These are phyloP conservation scores for Pleurotus salmoneostramineus DNA, from an alignment of 768 basidiomycete species.

Conservation along the genomic window DNA sequence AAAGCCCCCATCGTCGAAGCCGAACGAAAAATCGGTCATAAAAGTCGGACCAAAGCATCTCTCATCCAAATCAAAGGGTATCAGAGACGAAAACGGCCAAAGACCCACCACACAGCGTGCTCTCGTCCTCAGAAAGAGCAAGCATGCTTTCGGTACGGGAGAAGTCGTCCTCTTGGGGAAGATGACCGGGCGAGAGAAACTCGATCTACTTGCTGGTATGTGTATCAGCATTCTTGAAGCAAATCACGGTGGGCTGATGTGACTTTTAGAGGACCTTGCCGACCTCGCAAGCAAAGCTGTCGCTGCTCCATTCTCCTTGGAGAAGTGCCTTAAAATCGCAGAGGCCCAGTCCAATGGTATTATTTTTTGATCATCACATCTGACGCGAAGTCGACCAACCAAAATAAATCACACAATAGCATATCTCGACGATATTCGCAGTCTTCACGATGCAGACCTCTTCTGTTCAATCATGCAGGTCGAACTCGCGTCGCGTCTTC, in stretches of 20 bases:
- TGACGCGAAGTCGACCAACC: background rate
- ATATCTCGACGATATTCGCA: constrained; percentile 66
- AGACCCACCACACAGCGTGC: constrained; percentile 70
- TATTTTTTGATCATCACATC: background rate
- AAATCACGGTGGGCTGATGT: constrained; percentile 12
- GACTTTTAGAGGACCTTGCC: constrained; percentile 59
- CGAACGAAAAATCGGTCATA: constrained; percentile 46
- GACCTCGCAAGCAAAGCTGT: constrained; percentile 55
- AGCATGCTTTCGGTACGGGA: constrained; percentile 68
- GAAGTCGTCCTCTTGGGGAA: constrained; percentile 56
- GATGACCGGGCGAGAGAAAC: constrained; percentile 74
- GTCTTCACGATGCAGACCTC: constrained; percentile 60
- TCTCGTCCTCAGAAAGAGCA: constrained; percentile 70
- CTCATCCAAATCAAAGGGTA: constrained; percentile 23
- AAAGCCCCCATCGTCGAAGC: constrained; percentile 14
- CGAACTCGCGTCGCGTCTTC: constrained; percentile 52
- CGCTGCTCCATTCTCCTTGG: constrained; percentile 59
- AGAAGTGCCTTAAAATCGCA: constrained; percentile 62
- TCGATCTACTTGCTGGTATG: constrained; percentile 74
- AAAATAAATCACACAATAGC: constrained; percentile 28
- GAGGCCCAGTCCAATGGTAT: constrained; percentile 71
- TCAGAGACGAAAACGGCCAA: constrained; percentile 43
- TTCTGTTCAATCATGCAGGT: constrained; percentile 55
- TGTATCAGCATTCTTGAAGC: constrained; percentile 10
- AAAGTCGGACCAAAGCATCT: constrained; percentile 53